These are phyloP conservation scores for Funneliformis caledonium DNA, from an alignment of 371 early-diverging fungal genomes.

Conservation along the genomic window DNA sequence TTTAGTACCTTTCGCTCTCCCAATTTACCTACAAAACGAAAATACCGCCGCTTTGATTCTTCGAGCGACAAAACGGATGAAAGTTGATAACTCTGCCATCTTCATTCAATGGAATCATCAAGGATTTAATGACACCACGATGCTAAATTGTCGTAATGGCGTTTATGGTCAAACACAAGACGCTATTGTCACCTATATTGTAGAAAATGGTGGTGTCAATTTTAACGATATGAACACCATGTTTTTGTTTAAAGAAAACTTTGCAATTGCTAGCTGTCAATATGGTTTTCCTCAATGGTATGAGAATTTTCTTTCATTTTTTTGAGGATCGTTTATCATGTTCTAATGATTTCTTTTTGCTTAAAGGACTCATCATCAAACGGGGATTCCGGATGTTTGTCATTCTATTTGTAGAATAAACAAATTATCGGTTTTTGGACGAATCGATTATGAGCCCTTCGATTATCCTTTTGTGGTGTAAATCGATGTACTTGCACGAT, in stretches of 20 bases:
- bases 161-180: conserved; percentile 12
- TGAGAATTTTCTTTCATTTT: conserved; percentile 4
- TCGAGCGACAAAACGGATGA: not conserved
- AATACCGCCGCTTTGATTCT: conserved; percentile 10
- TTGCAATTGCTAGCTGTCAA: not conserved
- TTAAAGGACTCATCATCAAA: conserved; percentile 18
- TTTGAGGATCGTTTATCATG: not conserved
- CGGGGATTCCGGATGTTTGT: not conserved
- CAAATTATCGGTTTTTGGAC: too few relatives aligned
- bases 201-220: not conserved
- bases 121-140: conserved; percentile 1
- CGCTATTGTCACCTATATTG: conserved; percentile 23
- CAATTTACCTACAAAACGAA: conserved; percentile 17
- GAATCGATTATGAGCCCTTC: conserved; percentile 10
- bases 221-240: not conserved
- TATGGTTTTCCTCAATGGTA: conserved; percentile 31
- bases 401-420: too few relatives aligned
- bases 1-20: conserved; percentile 16
- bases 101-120: conserved; percentile 23
- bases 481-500: too few relatives aligned
- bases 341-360: conserved; percentile 14
- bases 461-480: not conserved
- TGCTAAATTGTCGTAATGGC: conserved; percentile 18
- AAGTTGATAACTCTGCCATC: not conserved
- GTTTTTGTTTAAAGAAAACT: conserved; percentile 16